These are phyloP conservation scores for Lenwebbia sp. DNA, from an alignment of 345 rosid species.

Conservation along the genomic window DNA sequence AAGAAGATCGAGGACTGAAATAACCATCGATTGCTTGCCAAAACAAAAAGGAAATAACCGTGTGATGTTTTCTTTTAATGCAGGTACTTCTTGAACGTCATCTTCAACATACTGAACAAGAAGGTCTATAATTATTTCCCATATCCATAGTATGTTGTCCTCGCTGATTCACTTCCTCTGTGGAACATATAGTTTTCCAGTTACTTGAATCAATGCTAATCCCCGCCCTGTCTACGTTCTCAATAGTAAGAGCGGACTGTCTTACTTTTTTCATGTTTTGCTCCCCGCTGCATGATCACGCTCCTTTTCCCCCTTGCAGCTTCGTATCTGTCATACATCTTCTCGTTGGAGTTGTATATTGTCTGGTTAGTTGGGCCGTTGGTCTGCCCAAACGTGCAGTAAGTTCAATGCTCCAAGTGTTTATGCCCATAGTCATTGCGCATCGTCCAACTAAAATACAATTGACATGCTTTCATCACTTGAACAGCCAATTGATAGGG, in stretches of 20 bases:
- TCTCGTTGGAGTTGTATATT: constrained; percentile 85
- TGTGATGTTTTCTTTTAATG: not conserved
- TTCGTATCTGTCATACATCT: constrained; percentile 91
- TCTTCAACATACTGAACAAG: constrained; percentile 95
- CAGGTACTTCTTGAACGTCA: constrained; percentile 92
- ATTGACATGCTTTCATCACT: not conserved
- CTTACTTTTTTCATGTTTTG: not conserved
- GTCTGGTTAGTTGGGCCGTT: constrained; percentile 76
- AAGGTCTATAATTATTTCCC: constrained; percentile 97
- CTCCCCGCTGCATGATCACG: not conserved
- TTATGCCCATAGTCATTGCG: not conserved
- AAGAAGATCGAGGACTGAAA: not conserved
- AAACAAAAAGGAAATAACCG: not conserved
- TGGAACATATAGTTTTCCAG: not conserved
- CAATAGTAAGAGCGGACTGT: not conserved
- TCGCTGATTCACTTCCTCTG: not conserved
- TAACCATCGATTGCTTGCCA: not conserved
- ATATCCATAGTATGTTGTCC: constrained; percentile 70
- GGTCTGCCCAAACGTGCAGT: constrained; percentile 97
- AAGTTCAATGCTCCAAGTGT: constrained; percentile 10
- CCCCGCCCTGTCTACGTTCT: not conserved
- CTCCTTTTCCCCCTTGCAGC: constrained; percentile 21
- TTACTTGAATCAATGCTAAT: not conserved
- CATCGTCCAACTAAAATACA: not conserved
- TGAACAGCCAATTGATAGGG: constrained; percentile 70